phyloP scores from a whole-genome alignment of 2,329 filamentous ascomycete genomes.

The Ceratocystis harringtonii region DNA sequence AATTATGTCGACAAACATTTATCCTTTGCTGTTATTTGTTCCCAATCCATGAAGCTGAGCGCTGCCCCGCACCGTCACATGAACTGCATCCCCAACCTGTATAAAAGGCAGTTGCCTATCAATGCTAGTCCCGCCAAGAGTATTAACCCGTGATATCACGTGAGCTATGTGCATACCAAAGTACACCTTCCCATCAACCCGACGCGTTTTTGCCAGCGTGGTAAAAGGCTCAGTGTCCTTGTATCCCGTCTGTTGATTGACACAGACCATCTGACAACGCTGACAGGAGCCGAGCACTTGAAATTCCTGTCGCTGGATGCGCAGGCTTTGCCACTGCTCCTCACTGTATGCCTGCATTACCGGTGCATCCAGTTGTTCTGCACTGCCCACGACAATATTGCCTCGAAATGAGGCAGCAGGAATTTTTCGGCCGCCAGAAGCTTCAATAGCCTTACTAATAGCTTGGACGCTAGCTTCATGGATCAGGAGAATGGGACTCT shows the following conservation, averaged over 20 bases:
- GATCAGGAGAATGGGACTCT: conserved; percentile 80
- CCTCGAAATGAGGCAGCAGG: conserved; percentile 68
- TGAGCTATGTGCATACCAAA: conserved; percentile 73
- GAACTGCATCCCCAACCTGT: conserved; percentile 9
- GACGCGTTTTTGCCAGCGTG: conserved; percentile 73
- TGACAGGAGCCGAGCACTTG: conserved; percentile 70
- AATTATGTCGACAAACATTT: background rate
- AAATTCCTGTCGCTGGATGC: conserved; percentile 49
- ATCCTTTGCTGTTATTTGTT: background rate
- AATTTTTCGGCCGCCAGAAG: conserved; percentile 26
- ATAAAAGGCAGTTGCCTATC: background rate
- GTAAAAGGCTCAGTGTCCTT: conserved; percentile 75
- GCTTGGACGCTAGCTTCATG: conserved; percentile 64
- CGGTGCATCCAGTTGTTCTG: conserved; percentile 27
- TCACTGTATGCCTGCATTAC: conserved; percentile 50
- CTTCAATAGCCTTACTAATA: conserved; percentile 33
- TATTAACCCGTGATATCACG: conserved; percentile 9
- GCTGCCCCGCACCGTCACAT: background rate
- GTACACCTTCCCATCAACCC: conserved; percentile 68
- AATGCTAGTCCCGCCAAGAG: background rate
- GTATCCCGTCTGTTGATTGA: conserved; percentile 68
- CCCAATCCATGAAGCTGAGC: background rate
- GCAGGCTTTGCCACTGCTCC: conserved; percentile 58
- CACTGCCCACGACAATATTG: conserved; percentile 62
- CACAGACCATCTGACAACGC: conserved; percentile 90